These are phyloP conservation scores for Telfairia occidentalis DNA, from an alignment of 331 rosid genomes.

Conservation along the genomic window DNA sequence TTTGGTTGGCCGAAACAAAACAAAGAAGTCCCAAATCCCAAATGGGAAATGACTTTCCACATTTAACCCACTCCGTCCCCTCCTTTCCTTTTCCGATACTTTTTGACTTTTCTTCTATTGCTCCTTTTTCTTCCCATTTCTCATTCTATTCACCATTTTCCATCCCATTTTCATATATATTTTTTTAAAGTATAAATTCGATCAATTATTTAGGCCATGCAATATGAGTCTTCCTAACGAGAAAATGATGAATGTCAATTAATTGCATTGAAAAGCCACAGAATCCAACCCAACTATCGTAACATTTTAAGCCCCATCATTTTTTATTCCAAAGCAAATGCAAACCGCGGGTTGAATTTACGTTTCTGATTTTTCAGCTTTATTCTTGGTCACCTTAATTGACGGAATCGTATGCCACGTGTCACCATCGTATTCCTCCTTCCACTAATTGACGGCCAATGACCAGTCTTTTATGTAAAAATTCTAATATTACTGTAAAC, in stretches of 20 bases:
- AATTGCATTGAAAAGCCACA: not conserved
- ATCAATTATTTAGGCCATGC: too few relatives aligned
- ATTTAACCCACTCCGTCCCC: not conserved
- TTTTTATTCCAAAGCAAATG: not conserved
- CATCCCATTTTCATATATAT: not conserved
- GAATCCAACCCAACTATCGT: not conserved
- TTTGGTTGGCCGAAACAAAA: too few relatives aligned
- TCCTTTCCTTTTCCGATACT: not conserved
- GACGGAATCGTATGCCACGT: not conserved
- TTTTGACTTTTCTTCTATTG: not conserved
- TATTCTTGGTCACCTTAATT: constrained; percentile 4
- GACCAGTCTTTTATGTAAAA: too few relatives aligned
- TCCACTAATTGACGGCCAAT: not conserved
- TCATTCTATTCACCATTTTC: not conserved
- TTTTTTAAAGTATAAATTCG: too few relatives aligned
- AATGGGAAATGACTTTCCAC: not conserved
- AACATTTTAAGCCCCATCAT: too few relatives aligned
- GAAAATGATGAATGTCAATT: not conserved
- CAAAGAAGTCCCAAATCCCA: too few relatives aligned
- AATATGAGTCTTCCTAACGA: too few relatives aligned
- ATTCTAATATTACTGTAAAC: too few relatives aligned
- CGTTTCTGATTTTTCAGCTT: not conserved
- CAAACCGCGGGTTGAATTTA: not conserved
- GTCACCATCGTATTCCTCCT: not conserved
- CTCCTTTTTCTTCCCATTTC: not conserved